These are phyloP conservation scores for Rhizopus delemar DNA, from an alignment of 371 early-diverging fungal species.

Conservation along the genomic window DNA sequence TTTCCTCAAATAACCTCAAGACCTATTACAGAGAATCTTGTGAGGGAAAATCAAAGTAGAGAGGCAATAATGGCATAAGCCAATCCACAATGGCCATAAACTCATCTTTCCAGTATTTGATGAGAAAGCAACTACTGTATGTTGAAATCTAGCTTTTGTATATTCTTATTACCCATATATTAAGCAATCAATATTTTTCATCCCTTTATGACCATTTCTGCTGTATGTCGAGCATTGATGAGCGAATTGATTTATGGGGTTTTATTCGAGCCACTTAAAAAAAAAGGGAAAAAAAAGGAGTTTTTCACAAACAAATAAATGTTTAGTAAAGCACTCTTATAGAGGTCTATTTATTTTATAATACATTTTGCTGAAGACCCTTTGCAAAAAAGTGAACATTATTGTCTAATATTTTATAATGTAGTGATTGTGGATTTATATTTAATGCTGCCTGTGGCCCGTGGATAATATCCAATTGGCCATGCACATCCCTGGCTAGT, in stretches of 20 bases:
- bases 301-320: too few species aligned
- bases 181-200: too few species aligned
- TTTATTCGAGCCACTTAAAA: too few species aligned
- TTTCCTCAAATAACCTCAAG: constrained; percentile 55
- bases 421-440: constrained; percentile 46
- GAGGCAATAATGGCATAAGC: constrained; percentile 55
- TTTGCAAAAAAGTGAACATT: constrained; percentile 71
- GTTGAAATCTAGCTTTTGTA: too few species aligned
- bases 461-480: constrained; percentile 60
- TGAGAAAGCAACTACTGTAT: too few species aligned
- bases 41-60: constrained; percentile 46
- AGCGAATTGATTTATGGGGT: too few species aligned
- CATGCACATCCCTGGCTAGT: constrained; percentile 67
- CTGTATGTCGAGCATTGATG: too few species aligned
- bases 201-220: too few species aligned
- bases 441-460: constrained; percentile 39
- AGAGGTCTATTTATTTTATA: constrained; percentile 13
- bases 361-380: constrained; percentile 57
- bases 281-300: too few species aligned
- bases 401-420: constrained; percentile 69
- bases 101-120: too few species aligned
- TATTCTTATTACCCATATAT: too few species aligned
- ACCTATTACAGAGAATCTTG: constrained; percentile 48
- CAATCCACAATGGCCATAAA: constrained; percentile 49
- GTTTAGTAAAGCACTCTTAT: too few species aligned